Evolutionary conservation across 202 grass and related monocot species (phyloP).

Genomic region (Carex sylvatica): DNA sequence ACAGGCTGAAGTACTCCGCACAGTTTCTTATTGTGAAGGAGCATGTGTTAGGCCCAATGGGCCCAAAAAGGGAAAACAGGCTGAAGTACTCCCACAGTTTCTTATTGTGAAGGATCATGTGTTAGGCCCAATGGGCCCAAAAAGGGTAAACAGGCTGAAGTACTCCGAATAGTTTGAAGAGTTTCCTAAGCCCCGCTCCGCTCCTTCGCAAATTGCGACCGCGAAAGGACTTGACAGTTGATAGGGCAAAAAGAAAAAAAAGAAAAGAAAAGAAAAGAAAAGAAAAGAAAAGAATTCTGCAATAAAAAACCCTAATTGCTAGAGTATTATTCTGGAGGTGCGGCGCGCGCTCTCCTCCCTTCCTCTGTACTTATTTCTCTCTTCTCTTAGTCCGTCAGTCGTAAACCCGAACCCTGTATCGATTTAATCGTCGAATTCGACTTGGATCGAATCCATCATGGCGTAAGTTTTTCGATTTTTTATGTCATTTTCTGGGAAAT

Average conservation of each 20-base stretch:
- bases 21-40: too few relatives aligned
- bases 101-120: not conserved
- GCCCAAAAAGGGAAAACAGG: too few relatives aligned
- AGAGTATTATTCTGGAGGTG: not conserved
- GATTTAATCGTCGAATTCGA: not conserved
- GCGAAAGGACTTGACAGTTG: not conserved
- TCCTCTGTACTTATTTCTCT: not conserved
- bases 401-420: not conserved
- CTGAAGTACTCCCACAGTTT: too few relatives aligned
- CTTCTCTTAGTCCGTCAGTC: not conserved
- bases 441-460: conserved; percentile 15
- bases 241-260: too few relatives aligned
- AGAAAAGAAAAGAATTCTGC: not conserved
- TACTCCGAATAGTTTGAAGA: not conserved
- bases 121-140: not conserved
- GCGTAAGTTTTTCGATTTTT: conserved; percentile 10
- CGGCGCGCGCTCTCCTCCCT: not conserved
- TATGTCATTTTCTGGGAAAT: not conserved
- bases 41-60: too few relatives aligned
- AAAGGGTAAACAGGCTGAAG: not conserved
- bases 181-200: not conserved
- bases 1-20: not conserved
- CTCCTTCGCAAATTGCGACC: not conserved
- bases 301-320: conserved; percentile 20
- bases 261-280: too few relatives aligned